Evolutionary conservation across 352 stramenopile species (phyloP), one percentile per base, ranked within the genome.

Genomic region (Aphanomyces cochlioides): DNA sequence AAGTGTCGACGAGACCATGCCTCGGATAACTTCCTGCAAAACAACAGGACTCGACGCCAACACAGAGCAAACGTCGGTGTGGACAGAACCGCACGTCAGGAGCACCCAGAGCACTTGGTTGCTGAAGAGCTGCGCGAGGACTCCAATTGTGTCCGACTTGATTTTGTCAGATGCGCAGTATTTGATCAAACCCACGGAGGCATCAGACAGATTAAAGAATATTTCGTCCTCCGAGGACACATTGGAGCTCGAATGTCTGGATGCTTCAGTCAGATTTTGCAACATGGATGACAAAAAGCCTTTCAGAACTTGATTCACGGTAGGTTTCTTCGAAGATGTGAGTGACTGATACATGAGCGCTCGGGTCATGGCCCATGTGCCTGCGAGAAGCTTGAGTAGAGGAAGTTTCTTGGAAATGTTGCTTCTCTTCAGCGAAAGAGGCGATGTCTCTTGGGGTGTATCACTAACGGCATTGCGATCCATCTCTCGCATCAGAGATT

Each of bases 401-500:
- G 85, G 81, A 6, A 94, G 54, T 56, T 90, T 93, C 6, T 70
- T 70, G 69, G 76, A 39, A 77, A 77, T 69, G 12, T 78, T 83
- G 4, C 50, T 75, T 15, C 78, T 75, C 45, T 88, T 90, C 38
- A 85, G 78, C 13, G 43, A 61, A 38, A 70, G 47, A 10, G 64
- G 64, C 4, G 64, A 70, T 36, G 64, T 70, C 7, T 60, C 64
- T 13, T 70, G 36, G 6, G 13, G 3, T 17, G 64, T 56, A 13
- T 70, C 64, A n/a, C 47, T 63, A 6, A 70, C 21, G 13, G 64
- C 45, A 47, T 83, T 84, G 4, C 73, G 74, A 67, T 95, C 87
- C 47, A 95, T 95, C 64, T 95, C 84, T 47, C 89, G 90, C 88
- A 95, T 95, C 48, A 95, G 74, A 17, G 83, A 91, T 69, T 94